A percentile compares a stretch with the other conserved stretches of the same genome.
Conservation (phyloP, 2,329 filamentous ascomycete species). For the Lachnum nothofagi region DNA sequence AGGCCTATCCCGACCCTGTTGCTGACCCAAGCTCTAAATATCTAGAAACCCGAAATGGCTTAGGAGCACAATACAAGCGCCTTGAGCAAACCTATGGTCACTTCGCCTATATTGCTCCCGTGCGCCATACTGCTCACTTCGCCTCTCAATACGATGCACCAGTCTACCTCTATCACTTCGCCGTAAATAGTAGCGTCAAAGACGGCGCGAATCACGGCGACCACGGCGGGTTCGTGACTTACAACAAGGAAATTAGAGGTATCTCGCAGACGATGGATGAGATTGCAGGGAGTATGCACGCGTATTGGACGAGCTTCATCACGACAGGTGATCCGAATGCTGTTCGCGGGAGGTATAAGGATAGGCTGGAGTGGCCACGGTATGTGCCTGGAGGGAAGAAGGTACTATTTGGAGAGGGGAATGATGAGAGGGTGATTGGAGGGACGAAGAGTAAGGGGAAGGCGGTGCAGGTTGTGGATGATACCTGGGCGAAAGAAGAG, state of each 20-base stretch:
- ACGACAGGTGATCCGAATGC: conserved; percentile 30
- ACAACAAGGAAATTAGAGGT: conserved; percentile 25
- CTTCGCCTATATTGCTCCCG: conserved; percentile 60
- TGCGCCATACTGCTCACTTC: conserved; percentile 53
- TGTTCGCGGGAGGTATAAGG: conserved; percentile 16
- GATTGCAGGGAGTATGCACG: conserved; percentile 29
- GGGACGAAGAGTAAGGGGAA: conserved; percentile 37
- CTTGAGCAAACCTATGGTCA: conserved; percentile 58
- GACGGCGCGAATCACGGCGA: conserved; percentile 40
- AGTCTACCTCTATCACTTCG: conserved; percentile 58
- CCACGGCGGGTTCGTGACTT: conserved; percentile 42
- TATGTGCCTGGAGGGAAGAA: conserved; percentile 17
- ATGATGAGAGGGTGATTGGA: conserved; percentile 44
- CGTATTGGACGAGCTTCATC: conserved; percentile 33
- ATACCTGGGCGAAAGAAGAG: conserved; percentile 43
- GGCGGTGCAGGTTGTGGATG: conserved; percentile 40
- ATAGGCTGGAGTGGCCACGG: conserved; percentile 20
- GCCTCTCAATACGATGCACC: conserved; percentile 25
- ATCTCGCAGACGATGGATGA: conserved; percentile 6
- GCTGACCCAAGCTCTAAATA: conserved; percentile 39
- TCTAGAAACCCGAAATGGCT: conserved; percentile 32
- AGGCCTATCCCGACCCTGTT: conserved; percentile 58
- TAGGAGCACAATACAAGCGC: conserved; percentile 53
- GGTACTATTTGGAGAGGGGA: conserved; percentile 55
- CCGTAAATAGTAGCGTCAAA: conserved; percentile 36